phyloP scores from a whole-genome alignment of 805 yeast species.

The Suhomyces kilbournensis region DNA sequence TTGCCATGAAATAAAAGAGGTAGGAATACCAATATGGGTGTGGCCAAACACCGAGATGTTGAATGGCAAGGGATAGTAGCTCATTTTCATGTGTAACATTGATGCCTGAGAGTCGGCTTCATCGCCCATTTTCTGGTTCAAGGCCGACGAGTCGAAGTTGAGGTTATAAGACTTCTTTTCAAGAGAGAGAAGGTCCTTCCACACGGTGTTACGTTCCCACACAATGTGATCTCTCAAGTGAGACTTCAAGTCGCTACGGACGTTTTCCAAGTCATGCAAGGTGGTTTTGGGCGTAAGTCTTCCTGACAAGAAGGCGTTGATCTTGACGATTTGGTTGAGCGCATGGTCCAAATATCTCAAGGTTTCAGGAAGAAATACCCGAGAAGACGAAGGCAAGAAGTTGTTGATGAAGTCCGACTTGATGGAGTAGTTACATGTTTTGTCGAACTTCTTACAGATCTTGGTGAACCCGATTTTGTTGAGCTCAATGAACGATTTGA shows the following conservation, averaged over 20 bases:
- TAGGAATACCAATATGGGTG: constrained; percentile 38
- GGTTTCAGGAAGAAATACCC: constrained; percentile 50
- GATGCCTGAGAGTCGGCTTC: constrained; percentile 14
- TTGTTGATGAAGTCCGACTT: constrained; percentile 55
- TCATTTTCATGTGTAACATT: constrained; percentile 20
- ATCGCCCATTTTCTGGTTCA: constrained; percentile 24
- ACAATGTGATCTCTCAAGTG: constrained; percentile 86
- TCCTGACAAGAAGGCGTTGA: constrained; percentile 49
- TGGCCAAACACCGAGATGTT: constrained; percentile 9
- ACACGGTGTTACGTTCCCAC: constrained; percentile 96
- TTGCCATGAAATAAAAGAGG: constrained; percentile 45
- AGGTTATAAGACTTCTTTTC: constrained; percentile 31
- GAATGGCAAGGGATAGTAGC: constrained; percentile 19
- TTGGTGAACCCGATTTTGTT: constrained; percentile 88
- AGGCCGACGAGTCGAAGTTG: constrained; percentile 17
- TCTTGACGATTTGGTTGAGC: constrained; percentile 50
- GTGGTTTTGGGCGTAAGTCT: constrained; percentile 47
- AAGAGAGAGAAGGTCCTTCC: constrained; percentile 93
- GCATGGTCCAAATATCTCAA: constrained; percentile 42
- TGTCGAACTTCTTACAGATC: constrained; percentile 89
- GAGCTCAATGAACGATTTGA: constrained; percentile 77
- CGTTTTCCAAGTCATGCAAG: constrained; percentile 39
- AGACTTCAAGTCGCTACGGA: constrained; percentile 46
- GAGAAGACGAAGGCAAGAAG: constrained; percentile 44
- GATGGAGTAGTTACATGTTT: constrained; percentile 61